These are phyloP conservation scores for Fomitiporia mediterranea DNA, from an alignment of 1,284 basidiomycete genomes.

Conservation along the genomic window DNA sequence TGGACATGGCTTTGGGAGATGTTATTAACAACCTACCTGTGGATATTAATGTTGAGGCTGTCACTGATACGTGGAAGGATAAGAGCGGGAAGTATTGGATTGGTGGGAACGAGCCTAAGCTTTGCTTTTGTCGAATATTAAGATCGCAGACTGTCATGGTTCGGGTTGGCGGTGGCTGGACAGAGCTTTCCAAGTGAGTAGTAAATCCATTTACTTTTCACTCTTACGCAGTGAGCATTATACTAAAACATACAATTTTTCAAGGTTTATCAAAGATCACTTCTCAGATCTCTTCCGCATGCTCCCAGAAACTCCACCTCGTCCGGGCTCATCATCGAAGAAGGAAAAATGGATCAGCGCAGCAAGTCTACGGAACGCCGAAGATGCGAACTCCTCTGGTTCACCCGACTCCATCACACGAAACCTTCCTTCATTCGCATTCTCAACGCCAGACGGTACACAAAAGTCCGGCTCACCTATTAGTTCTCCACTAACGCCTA, in stretches of 20 bases:
- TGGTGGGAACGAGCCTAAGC: slow-evolving; percentile 79
- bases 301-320: slow-evolving; percentile 55
- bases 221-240: slow-evolving; percentile 1
- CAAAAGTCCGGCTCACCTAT: slow-evolving; percentile 44
- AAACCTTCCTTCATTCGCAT: slow-evolving; percentile 42
- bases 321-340: slow-evolving; percentile 43
- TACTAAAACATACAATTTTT: slow-evolving; percentile 20
- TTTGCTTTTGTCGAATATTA: slow-evolving; percentile 89
- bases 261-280: slow-evolving; percentile 82
- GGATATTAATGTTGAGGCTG: slow-evolving; percentile 78
- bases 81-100: slow-evolving; percentile 96
- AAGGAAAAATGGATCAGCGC: slow-evolving; percentile 77
- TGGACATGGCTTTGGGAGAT: slow-evolving; percentile 88
- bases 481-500: slow-evolving; percentile 47
- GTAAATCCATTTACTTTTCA: background rate
- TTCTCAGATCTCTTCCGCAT: slow-evolving; percentile 76
- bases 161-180: slow-evolving; percentile 92
- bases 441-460: slow-evolving; percentile 43
- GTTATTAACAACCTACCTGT: slow-evolving; percentile 87
- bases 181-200: slow-evolving; percentile 79
- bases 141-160: slow-evolving; percentile 95
- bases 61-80: slow-evolving; percentile 82
- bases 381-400: slow-evolving; percentile 37
- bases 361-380: slow-evolving; percentile 22
- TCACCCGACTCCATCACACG: slow-evolving; percentile 64